phyloP scores from a whole-genome alignment of 2,329 filamentous ascomycete species.

The Cercospora brassicicola region DNA sequence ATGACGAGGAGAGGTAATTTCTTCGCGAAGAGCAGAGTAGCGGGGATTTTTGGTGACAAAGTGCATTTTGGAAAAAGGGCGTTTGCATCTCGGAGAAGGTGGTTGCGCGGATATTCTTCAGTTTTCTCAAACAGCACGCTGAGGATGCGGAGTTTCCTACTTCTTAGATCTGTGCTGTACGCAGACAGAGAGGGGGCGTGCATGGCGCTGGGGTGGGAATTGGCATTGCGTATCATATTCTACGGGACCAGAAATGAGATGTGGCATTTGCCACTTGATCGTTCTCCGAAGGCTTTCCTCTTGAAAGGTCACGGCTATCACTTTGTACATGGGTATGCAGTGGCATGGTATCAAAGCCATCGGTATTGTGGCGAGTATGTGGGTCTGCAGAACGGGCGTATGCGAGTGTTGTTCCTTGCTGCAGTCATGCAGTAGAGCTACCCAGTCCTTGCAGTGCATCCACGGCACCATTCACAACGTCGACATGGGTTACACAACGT shows the following conservation, averaged over 20 bases:
- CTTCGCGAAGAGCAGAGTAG: neutral
- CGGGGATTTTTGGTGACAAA: neutral
- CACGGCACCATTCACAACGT: neutral
- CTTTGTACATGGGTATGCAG: too few species aligned
- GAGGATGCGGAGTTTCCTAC: neutral
- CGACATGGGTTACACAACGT: neutral
- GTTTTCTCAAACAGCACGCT: neutral
- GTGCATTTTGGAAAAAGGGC: neutral
- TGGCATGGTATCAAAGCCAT: too few species aligned
- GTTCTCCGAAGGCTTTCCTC: neutral
- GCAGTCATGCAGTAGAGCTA: neutral
- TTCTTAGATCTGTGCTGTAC: slow-evolving; percentile 4
- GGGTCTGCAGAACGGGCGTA: neutral
- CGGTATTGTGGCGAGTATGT: neutral
- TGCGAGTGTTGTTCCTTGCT: neutral
- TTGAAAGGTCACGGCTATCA: too few species aligned
- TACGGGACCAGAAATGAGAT: neutral
- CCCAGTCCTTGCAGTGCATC: neutral
- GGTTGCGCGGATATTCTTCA: neutral
- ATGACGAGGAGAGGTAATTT: neutral
- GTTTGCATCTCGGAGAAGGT: neutral
- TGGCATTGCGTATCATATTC: neutral
- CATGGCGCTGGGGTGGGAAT: neutral
- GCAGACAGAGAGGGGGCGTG: slow-evolving; percentile 1
- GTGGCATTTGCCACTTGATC: neutral